Evolutionary conservation across 305 asterid species (phyloP).

Genomic region (Solanum aculeatissimum): DNA sequence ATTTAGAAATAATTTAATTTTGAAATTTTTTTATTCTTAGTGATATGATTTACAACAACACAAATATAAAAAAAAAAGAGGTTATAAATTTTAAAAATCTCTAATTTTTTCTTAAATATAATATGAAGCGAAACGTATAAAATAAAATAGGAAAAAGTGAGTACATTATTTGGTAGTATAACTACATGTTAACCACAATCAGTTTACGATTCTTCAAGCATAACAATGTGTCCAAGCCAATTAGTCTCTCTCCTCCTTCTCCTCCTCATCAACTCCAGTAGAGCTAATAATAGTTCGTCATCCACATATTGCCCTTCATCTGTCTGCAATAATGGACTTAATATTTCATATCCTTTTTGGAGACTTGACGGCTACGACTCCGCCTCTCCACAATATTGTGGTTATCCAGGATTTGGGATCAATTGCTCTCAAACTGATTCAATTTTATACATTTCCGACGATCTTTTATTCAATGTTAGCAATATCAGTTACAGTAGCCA

Average conservation of each 20-base stretch:
- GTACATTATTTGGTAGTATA: background rate
- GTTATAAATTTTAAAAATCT: too few relatives aligned
- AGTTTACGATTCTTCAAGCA: background rate
- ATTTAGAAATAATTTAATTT: too few relatives aligned
- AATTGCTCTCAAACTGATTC: background rate
- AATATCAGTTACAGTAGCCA: fast-evolving
- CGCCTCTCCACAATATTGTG: background rate
- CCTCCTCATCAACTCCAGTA: background rate
- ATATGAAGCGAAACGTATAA: too few relatives aligned
- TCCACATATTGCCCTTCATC: background rate
- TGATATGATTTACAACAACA: too few relatives aligned
- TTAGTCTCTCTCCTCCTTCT: background rate
- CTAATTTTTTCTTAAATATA: fast-evolving
- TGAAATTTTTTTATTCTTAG: too few relatives aligned
- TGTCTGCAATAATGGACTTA: background rate
- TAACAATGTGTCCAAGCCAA: background rate
- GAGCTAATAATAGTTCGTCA: background rate
- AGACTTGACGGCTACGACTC: background rate
- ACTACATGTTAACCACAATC: background rate
- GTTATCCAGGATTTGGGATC: conserved; percentile 1
- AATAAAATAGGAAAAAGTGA: too few relatives aligned
- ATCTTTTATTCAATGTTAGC: background rate
- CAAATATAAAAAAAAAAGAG: too few relatives aligned
- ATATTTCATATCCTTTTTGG: conserved; percentile 2
- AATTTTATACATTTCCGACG: background rate